phyloP scores from a whole-genome alignment of 2,329 filamentous ascomycete species.

The Chrysosporium keratinophilum region DNA sequence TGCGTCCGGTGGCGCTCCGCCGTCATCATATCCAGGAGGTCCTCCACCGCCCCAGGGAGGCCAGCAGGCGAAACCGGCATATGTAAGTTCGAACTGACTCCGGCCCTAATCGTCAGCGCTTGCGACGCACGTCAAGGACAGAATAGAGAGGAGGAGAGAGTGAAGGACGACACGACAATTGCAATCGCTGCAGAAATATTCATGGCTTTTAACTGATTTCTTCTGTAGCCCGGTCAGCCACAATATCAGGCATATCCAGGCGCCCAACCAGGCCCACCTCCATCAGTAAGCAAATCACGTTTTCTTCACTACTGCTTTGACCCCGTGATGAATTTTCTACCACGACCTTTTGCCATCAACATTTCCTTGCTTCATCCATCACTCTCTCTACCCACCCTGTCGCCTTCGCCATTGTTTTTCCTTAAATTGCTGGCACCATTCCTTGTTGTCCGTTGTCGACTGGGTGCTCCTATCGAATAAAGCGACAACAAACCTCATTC shows the following conservation, averaged over 20 bases:
- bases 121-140: not conserved
- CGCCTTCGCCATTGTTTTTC: not conserved
- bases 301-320: slow-evolving; percentile 12
- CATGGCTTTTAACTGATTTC: not conserved
- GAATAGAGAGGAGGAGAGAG: not conserved
- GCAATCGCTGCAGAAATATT: not conserved
- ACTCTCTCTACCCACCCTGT: not conserved
- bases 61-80: slow-evolving; percentile 29
- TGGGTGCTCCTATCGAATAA: not conserved
- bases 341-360: not conserved
- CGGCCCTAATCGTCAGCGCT: not conserved
- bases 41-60: slow-evolving; percentile 26
- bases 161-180: no score
- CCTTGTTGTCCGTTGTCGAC: slow-evolving; percentile 7
- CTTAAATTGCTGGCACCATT: not conserved
- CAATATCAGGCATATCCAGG: slow-evolving; percentile 16
- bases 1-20: slow-evolving; percentile 30
- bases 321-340: slow-evolving; percentile 1
- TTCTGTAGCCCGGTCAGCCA: slow-evolving; percentile 18
- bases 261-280: slow-evolving; percentile 47
- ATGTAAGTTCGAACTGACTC: slow-evolving; percentile 40
- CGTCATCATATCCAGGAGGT: slow-evolving; percentile 23
- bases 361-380: not conserved
- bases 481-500: slow-evolving; percentile 6
- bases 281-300: slow-evolving; percentile 28